phyloP scores from a whole-genome alignment of 2,329 filamentous ascomycete genomes.

The Colletotrichum sp. region DNA sequence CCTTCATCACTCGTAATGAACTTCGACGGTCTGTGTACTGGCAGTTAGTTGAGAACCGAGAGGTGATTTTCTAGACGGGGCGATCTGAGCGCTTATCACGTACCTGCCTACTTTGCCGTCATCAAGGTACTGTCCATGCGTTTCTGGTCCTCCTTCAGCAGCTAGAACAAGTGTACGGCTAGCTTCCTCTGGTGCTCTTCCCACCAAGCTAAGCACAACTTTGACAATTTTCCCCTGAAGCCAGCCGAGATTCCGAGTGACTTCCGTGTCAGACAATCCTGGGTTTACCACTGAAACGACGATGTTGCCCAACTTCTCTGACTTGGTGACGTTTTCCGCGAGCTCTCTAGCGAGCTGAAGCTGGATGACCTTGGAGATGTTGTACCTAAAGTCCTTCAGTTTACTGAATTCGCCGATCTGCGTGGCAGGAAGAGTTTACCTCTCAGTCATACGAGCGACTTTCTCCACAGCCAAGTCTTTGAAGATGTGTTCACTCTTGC shows the following conservation, averaged over 20 bases:
- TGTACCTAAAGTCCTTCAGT: not conserved
- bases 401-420: fast-evolving
- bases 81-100: not conserved
- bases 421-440: not conserved
- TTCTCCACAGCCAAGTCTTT: constrained; percentile 27
- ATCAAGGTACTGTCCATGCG: constrained; percentile 45
- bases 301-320: not conserved
- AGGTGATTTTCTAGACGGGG: fast-evolving
- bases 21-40: constrained; percentile 23
- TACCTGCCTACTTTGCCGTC: constrained; percentile 30
- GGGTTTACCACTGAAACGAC: not conserved
- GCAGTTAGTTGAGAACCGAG: not conserved
- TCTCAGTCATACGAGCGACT: not conserved
- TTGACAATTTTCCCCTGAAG: not conserved
- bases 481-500: constrained; percentile 32
- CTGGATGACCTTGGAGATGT: not conserved
- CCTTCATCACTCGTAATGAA: constrained; percentile 43
- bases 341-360: not conserved
- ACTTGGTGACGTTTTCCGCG: not conserved
- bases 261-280: not conserved
- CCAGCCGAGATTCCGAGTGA: not conserved
- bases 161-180: constrained; percentile 41
- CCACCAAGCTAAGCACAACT: constrained; percentile 25
- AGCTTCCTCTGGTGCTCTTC: constrained; percentile 40
- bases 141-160: constrained; percentile 36